These are phyloP conservation scores for Fusarium citri DNA, from an alignment of 2,329 filamentous ascomycete genomes.

Conservation along the genomic window DNA sequence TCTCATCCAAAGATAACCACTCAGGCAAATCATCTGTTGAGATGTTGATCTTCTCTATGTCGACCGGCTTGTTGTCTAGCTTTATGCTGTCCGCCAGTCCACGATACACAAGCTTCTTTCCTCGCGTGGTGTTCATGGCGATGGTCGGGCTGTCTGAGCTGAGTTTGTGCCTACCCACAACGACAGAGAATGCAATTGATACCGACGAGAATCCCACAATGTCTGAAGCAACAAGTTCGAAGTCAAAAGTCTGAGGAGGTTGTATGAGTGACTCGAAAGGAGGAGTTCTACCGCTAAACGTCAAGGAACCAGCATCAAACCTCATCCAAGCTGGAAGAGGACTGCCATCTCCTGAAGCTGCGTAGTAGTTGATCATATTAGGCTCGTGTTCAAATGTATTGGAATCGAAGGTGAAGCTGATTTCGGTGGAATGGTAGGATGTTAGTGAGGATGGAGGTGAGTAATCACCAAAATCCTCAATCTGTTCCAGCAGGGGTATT, in stretches of 20 bases:
- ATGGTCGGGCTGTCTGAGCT: constrained; percentile 70
- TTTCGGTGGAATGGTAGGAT: constrained; percentile 63
- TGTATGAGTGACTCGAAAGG: constrained; percentile 70
- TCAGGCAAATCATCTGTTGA: constrained; percentile 65
- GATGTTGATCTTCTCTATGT: constrained; percentile 64
- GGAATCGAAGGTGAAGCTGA: constrained; percentile 64
- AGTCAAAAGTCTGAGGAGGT: constrained; percentile 76
- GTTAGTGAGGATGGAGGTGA: constrained; percentile 71
- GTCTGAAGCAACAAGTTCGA: constrained; percentile 82
- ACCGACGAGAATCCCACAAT: constrained; percentile 80
- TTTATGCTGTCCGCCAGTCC: constrained; percentile 63
- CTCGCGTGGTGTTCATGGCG: constrained; percentile 67
- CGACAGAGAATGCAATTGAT: constrained; percentile 74
- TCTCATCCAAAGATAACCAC: constrained; percentile 76
- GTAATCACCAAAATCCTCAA: constrained; percentile 67
- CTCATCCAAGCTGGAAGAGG: constrained; percentile 86
- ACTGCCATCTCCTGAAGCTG: constrained; percentile 79
- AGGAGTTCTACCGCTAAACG: constrained; percentile 79
- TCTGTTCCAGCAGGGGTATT: constrained; percentile 68
- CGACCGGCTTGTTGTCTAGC: constrained; percentile 67
- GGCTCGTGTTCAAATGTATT: constrained; percentile 72
- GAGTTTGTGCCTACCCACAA: constrained; percentile 77
- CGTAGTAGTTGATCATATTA: constrained; percentile 76
- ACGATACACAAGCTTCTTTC: constrained; percentile 63
- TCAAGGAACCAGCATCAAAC: constrained; percentile 74